Conservation (phyloP, 2,329 filamentous ascomycete species). For the Claviceps cyperi region DNA sequence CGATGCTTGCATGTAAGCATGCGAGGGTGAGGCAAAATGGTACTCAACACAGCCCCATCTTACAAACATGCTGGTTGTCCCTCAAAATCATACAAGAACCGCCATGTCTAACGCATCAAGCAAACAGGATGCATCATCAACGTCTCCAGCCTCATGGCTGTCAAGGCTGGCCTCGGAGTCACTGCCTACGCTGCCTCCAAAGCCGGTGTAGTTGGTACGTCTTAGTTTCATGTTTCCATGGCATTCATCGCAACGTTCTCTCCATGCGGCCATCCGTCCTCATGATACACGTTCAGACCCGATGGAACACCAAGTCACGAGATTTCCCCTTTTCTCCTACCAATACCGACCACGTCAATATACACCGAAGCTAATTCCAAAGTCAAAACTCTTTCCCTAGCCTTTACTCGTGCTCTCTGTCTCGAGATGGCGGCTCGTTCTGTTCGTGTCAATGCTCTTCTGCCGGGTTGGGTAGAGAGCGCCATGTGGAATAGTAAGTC, state of each 20-base stretch:
- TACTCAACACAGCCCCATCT: conserved; percentile 5
- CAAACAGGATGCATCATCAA: conserved; percentile 59
- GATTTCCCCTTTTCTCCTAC: neutral
- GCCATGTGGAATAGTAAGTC: conserved; percentile 59
- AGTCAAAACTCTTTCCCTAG: conserved; percentile 22
- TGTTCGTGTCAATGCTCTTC: conserved; percentile 64
- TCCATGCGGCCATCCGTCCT: conserved; percentile 1
- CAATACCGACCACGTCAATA: conserved; percentile 6
- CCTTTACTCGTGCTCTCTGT: conserved; percentile 53
- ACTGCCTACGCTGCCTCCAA: conserved; percentile 68
- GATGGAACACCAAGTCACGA: no score
- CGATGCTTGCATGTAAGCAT: conserved; percentile 46
- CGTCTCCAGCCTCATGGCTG: conserved; percentile 59
- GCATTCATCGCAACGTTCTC: conserved; percentile 4
- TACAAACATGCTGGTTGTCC: no score
- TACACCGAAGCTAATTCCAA: neutral
- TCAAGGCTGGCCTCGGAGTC: conserved; percentile 54
- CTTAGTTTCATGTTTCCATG: neutral
- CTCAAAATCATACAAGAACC: no score
- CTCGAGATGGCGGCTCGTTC: conserved; percentile 44
- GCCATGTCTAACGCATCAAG: neutral
- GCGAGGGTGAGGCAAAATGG: conserved; percentile 20
- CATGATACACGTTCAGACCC: no score
- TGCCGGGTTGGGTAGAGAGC: conserved; percentile 73
- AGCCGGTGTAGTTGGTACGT: conserved; percentile 57